Evolutionary conservation across 164 flowering plant genomes (phyloP).

Genomic region (Chimonanthus praecox): DNA sequence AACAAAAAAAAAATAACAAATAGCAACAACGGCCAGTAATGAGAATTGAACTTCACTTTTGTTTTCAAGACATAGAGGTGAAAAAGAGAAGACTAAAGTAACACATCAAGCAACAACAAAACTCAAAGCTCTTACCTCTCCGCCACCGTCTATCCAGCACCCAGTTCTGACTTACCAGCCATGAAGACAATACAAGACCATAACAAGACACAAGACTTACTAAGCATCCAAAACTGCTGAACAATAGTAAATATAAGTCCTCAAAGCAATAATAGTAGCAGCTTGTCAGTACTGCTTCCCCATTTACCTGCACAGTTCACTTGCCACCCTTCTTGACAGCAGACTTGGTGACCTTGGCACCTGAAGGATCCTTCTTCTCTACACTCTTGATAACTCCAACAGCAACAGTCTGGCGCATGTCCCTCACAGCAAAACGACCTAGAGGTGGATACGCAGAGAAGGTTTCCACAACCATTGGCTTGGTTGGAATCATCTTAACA

Average conservation of each 20-base stretch:
- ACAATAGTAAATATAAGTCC: neutral
- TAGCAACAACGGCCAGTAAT: too few species aligned
- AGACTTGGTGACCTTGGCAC: constrained; percentile 70
- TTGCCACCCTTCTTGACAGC: constrained; percentile 50
- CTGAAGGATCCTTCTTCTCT: constrained; percentile 62
- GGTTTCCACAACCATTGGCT: constrained; percentile 15
- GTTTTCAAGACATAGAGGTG: neutral
- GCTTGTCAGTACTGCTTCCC: neutral
- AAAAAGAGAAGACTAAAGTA: too few species aligned
- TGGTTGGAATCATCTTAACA: constrained; percentile 68
- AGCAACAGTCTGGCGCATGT: constrained; percentile 68
- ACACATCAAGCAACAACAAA: too few species aligned
- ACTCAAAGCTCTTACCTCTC: neutral
- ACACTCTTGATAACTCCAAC: constrained; percentile 72
- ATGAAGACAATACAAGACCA: neutral
- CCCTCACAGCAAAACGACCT: constrained; percentile 80
- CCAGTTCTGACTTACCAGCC: constrained; percentile 5
- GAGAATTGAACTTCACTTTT: too few species aligned
- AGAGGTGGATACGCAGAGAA: constrained; percentile 38
- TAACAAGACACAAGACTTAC: neutral
- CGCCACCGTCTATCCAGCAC: constrained; percentile 20
- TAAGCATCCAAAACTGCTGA: neutral
- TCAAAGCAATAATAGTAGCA: neutral
- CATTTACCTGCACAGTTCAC: constrained; percentile 2
- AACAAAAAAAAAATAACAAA: too few species aligned